These are phyloP conservation scores for Cyberlindnera maritima DNA, from an alignment of 805 yeast species.

Conservation along the genomic window DNA sequence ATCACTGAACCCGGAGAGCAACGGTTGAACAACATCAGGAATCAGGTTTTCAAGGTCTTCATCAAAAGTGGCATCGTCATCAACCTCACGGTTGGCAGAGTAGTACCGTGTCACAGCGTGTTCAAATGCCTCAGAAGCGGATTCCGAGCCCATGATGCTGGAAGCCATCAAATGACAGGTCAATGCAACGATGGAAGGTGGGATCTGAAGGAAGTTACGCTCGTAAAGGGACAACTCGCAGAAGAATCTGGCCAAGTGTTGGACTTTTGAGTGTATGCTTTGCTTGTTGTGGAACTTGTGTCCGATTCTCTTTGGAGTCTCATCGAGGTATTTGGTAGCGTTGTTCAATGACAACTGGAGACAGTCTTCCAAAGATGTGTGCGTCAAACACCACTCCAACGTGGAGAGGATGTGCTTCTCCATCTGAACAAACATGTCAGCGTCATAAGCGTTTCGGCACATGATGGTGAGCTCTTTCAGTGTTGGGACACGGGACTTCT, in stretches of 20 bases:
- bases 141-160: conserved; percentile 38
- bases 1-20: conserved; percentile 24
- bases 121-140: conserved; percentile 24
- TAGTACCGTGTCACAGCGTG: conserved; percentile 13
- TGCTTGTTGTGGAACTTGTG: conserved; percentile 17
- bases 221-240: conserved; percentile 54
- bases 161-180: conserved; percentile 52
- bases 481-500: conserved; percentile 63
- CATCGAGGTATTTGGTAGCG: conserved; percentile 11
- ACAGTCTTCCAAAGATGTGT: conserved; percentile 29
- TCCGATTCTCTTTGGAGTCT: conserved; percentile 22
- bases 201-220: conserved; percentile 43
- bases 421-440: conserved; percentile 70
- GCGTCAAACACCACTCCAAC: conserved; percentile 55
- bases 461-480: conserved; percentile 60
- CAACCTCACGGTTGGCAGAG: conserved; percentile 12
- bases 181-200: conserved; percentile 45
- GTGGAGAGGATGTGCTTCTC: conserved; percentile 73
- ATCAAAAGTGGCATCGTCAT: conserved; percentile 26
- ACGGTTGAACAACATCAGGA: conserved; percentile 26
- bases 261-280: conserved; percentile 12
- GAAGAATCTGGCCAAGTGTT: conserved; percentile 43
- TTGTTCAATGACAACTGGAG: conserved; percentile 22
- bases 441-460: conserved; percentile 64
- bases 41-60: conserved; percentile 25